Base-by-base conservation (phyloP, 768 basidiomycete genomes). In the Pleurotus sapidus region DNA sequence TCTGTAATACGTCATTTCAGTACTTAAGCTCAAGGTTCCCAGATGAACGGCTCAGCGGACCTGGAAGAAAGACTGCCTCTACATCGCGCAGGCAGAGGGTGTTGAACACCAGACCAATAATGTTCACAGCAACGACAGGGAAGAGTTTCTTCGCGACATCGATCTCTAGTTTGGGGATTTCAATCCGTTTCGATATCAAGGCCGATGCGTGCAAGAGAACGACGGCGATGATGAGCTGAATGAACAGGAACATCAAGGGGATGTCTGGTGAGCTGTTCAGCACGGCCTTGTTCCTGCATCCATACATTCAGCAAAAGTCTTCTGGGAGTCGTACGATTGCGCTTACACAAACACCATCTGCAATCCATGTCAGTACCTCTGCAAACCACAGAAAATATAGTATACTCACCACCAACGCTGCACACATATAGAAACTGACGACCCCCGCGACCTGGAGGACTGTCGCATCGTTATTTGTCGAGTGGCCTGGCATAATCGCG, bases 11-110 rank as follows among this genome's bases (percentile, higher is more conserved):
- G 30, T 34, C 30, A 34, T 9, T 34, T 34, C 30, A 34, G 30
- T 34, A 34, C 3, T 11, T 11, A 34, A 34, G 11, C 30, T 11
- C 30, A 34, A 34, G 30, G 30, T 34, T 34, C 30, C 30, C 30
- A 34, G 30, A 34, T 34, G 30, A 34, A 34, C 30, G 30, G 30
- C 8, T 34, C 30, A 34, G 30, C 30, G 38, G 60, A 87, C 88
- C 77, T 91, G 89, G 71, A 91, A 93, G 69, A 88, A 93, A 0
- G 86, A 84, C 2, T n/a, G 90, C 89, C 56, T 92, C 90, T 17
- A 93, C 89, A 54, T 83, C 85, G 24, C 88, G 79, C 54, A 92
- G 74, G 64, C 91, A 92, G 4, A 91, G 78, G 1, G 86, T 90
- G 61, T 91, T 91, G 75, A 91, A 91, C 1, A 89, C 81, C 3